Base-by-base conservation (phyloP, 116 monocot species). In the Dioscorea cayenensis region DNA sequence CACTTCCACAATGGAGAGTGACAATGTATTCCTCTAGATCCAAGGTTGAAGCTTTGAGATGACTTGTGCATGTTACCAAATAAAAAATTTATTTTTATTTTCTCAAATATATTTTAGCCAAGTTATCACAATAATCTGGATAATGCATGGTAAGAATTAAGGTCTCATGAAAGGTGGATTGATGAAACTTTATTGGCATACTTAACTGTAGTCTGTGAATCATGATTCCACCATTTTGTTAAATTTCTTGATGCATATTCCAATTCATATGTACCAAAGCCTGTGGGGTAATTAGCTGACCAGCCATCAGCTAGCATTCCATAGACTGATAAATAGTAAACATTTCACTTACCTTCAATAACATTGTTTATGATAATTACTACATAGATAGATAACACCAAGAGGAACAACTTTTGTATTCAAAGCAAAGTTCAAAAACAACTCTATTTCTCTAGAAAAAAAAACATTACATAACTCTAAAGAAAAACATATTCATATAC, bases 161-260 rank as follows among this genome's bases (percentile, higher is more conserved):
- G n/a, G 55, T 5, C 16, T 5, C 2, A 55, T 0, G 19, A 55
- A 55, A 18, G 17, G 18, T 55, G 55, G 55, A 18, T 16, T n/a
- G n/a, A n/a, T 23, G 14, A 66, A 73, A 28, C 13, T 35, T 14
- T 16, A 14, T 35, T 32, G 65, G 35, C 49, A 78, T 73, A 65
- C 80, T 83, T 71, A 85, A 87, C 83, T 86, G 77, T 70, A 86
- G 61, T 49, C 59, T 87, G 77, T 52, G 22, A 28, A 69, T 75
- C 64, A 66, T 67, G 58, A 69, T 62, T 65, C 20, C 84, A 72
- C 96, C 96, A 92, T 71, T 96, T 96, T 48, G 82, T 76, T 51
- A 79, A 36, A 66, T 65, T 71, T 60, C 35, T 38, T 49, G 72
- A 66, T 64, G 76, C 67, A 72, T 63, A 58, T 62, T 84, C 82